Evolutionary conservation across 2,329 filamentous ascomycete species (phyloP).

Genomic region (Fonsecaea monophora): DNA sequence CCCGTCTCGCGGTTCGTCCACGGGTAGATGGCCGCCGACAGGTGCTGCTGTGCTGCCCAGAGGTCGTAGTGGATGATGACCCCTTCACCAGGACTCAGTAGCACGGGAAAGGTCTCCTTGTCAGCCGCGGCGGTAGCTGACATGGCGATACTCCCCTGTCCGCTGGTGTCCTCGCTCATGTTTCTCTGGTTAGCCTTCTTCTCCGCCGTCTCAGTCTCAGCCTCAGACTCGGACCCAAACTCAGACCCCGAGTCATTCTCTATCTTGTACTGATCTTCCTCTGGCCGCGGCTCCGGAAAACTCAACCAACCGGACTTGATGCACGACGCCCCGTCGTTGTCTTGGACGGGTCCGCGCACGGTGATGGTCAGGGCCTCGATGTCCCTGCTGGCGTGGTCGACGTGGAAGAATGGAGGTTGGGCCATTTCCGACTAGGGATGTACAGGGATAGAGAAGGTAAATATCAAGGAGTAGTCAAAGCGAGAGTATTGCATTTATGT

Average conservation of each 20-base stretch:
- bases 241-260: neutral
- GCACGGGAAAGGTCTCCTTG: neutral
- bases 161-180: neutral
- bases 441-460: no score
- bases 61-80: conserved; percentile 6
- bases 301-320: neutral
- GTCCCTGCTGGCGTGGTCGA: neutral
- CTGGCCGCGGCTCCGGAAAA: neutral
- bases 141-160: no score
- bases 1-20: neutral
- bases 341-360: neutral
- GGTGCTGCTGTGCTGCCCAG: neutral
- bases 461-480: no score
- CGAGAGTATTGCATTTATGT: no score
- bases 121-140: no score
- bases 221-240: no score
- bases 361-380: neutral
- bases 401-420: neutral
- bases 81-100: neutral
- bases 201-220: no score
- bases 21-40: neutral
- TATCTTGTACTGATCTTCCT: neutral
- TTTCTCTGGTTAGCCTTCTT: neutral
- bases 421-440: neutral
- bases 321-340: neutral